Percentiles rank a stretch among this genome's conserved stretches.
phyloP scores from a whole-genome alignment of 2,329 filamentous ascomycete genomes.

The Aureobasidium sp. region DNA sequence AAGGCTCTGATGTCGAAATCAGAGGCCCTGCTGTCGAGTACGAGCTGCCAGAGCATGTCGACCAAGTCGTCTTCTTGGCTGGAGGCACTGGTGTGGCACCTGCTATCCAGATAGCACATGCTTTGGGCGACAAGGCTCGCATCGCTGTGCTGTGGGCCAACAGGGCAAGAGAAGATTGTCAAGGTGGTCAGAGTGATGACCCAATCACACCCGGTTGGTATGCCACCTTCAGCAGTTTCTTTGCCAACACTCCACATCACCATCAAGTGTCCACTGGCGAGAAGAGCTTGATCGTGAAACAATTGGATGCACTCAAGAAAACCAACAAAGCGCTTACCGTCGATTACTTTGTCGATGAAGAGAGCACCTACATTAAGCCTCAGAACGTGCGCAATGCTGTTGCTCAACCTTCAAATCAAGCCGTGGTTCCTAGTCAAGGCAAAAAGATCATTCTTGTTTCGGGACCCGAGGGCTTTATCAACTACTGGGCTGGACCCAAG shows the following conservation, averaged over 20 bases:
- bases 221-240: background rate
- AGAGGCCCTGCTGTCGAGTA: conserved; percentile 70
- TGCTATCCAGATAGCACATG: conserved; percentile 69
- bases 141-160: conserved; percentile 81
- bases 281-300: conserved; percentile 57
- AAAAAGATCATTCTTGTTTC: conserved; percentile 72
- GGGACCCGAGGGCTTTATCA: conserved; percentile 84
- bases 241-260: background rate
- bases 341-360: conserved; percentile 75
- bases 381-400: conserved; percentile 26
- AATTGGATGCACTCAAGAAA: conserved; percentile 69
- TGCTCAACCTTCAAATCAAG: background rate
- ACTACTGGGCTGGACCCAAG: conserved; percentile 72
- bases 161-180: conserved; percentile 56
- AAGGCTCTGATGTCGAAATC: conserved; percentile 52
- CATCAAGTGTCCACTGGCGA: conserved; percentile 7
- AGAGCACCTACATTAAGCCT: conserved; percentile 54
- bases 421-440: conserved; percentile 18
- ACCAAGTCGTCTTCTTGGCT: conserved; percentile 70
- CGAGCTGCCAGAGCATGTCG: conserved; percentile 43
- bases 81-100: conserved; percentile 90
- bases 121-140: conserved; percentile 28
- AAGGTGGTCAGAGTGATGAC: conserved; percentile 49
- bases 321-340: conserved; percentile 35
- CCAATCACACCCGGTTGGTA: background rate